Conservation (phyloP, 2,329 filamentous ascomycete genomes). For the Trichoderma breve region DNA sequence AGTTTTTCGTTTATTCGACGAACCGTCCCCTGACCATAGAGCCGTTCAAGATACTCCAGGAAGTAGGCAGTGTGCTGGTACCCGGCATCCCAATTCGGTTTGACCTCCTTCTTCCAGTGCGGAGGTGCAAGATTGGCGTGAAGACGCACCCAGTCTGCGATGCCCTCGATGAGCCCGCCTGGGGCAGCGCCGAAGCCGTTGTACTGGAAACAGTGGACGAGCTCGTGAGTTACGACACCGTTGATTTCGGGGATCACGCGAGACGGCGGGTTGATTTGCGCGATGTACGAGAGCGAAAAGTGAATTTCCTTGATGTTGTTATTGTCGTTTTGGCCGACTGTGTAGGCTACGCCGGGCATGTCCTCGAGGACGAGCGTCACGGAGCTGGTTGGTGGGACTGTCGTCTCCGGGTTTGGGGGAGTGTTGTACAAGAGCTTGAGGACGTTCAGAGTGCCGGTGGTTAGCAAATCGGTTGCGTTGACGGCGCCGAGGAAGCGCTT, state of each 20-base stretch:
- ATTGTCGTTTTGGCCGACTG: slow-evolving; percentile 75
- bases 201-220: slow-evolving; percentile 93
- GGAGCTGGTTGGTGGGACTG: slow-evolving; percentile 67
- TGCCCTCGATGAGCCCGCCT: slow-evolving; percentile 81
- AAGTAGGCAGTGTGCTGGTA: slow-evolving; percentile 94
- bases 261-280: slow-evolving; percentile 39
- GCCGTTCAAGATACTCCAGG: slow-evolving; percentile 75
- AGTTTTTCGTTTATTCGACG: slow-evolving; percentile 66
- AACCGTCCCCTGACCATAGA: slow-evolving; percentile 59
- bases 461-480: slow-evolving; percentile 61
- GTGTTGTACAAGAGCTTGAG: slow-evolving; percentile 67
- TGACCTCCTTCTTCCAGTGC: slow-evolving; percentile 69
- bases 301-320: slow-evolving; percentile 90
- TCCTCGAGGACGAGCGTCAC: slow-evolving; percentile 78
- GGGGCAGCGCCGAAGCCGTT: slow-evolving; percentile 62
- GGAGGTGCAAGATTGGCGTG: slow-evolving; percentile 70
- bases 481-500: slow-evolving; percentile 65
- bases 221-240: slow-evolving; percentile 86
- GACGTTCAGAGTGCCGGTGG: slow-evolving; percentile 64
- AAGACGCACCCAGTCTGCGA: slow-evolving; percentile 90
- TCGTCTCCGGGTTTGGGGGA: slow-evolving; percentile 41
- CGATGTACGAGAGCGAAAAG: slow-evolving; percentile 75
- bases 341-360: slow-evolving; percentile 87
- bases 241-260: slow-evolving; percentile 62
- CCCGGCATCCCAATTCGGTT: slow-evolving; percentile 75